phyloP scores from a whole-genome alignment of 1,284 basidiomycete species.

The Prillingera fragicola region DNA sequence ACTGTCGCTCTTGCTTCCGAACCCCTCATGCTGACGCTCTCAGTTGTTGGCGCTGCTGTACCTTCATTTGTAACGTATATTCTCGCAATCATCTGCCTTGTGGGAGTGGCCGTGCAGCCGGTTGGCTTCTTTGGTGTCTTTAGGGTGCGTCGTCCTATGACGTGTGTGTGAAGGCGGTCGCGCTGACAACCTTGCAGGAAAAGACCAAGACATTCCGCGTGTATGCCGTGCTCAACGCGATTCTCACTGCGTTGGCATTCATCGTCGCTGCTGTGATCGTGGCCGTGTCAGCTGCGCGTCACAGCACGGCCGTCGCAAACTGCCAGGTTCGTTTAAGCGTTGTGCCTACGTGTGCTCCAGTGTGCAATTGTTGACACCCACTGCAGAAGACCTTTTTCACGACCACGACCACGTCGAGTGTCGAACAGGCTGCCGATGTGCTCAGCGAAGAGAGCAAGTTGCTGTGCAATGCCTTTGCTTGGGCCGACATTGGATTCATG shows the following conservation, averaged over 20 bases:
- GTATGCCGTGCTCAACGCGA: constrained; percentile 65
- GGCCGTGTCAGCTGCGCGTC: constrained; percentile 66
- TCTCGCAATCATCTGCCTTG: constrained; percentile 67
- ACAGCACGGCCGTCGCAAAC: constrained; percentile 60
- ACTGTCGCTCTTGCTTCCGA: too few species aligned
- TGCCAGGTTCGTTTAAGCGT: constrained; percentile 58
- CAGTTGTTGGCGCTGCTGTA: constrained; percentile 78
- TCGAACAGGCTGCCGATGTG: constrained; percentile 22
- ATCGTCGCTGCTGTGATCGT: constrained; percentile 73
- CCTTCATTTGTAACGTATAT: constrained; percentile 68
- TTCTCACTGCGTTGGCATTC: constrained; percentile 60
- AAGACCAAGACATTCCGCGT: constrained; percentile 66
- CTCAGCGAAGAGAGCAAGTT: constrained; percentile 55
- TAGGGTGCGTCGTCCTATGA: constrained; percentile 53
- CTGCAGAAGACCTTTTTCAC: constrained; percentile 26
- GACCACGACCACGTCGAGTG: constrained; percentile 34
- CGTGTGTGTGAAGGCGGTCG: background rate
- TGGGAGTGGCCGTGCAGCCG: constrained; percentile 64
- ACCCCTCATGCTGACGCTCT: too few species aligned
- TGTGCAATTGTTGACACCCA: constrained; percentile 3
- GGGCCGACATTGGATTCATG: constrained; percentile 89
- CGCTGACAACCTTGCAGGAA: constrained; percentile 55
- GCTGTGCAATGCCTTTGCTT: constrained; percentile 79
- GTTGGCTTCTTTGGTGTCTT: constrained; percentile 77
- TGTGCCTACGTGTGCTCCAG: constrained; percentile 6